These are phyloP conservation scores for Alopecurus myosuroides DNA, from an alignment of 176 grass and related monocot species.

Conservation along the genomic window DNA sequence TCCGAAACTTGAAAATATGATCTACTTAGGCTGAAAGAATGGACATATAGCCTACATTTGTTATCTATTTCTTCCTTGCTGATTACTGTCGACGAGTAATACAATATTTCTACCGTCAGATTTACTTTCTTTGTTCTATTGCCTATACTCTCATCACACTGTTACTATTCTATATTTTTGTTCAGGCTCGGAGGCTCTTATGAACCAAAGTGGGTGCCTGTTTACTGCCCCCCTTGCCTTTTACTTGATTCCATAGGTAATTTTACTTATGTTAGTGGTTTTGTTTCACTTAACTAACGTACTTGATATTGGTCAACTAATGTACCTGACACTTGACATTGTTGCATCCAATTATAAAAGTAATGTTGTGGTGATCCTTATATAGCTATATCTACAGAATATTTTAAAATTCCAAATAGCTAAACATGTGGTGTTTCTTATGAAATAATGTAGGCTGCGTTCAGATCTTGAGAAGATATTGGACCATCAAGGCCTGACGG, in stretches of 20 bases:
- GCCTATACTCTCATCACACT: background rate
- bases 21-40: background rate
- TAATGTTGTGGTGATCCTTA: too few species aligned
- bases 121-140: background rate
- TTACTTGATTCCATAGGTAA: conserved; percentile 83
- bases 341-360: too few species aligned
- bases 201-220: conserved; percentile 65
- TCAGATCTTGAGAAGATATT: too few species aligned
- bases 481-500: too few species aligned
- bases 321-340: too few species aligned
- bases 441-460: too few species aligned
- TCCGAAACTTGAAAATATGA: background rate
- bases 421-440: too few species aligned
- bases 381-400: too few species aligned
- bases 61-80: background rate
- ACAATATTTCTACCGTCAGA: background rate
- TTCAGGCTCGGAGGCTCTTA: conserved; percentile 60
- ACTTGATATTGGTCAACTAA: background rate
- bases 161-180: background rate
- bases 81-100: background rate
- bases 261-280: background rate
- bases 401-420: too few species aligned
- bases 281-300: background rate
- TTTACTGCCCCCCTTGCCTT: conserved; percentile 68
- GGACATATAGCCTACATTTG: background rate